Percentiles rank a stretch among this genome's conserved stretches.
phyloP scores from a whole-genome alignment of 2,329 filamentous ascomycete species.

The Malbranchea zuffiana region DNA sequence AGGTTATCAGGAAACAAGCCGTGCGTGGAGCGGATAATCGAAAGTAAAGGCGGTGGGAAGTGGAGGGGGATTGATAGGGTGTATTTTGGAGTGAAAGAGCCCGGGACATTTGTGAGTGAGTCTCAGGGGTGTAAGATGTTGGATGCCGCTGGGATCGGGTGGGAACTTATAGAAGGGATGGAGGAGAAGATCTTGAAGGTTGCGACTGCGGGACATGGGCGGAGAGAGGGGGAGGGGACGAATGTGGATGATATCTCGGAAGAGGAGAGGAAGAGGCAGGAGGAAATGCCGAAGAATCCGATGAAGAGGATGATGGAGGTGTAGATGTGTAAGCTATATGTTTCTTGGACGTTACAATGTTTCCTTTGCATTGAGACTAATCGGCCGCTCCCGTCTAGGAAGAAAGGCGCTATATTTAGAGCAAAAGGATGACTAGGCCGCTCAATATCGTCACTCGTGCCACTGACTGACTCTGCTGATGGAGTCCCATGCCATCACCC shows the following conservation, averaged over 20 bases:
- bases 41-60: constrained; percentile 24
- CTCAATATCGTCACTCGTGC: too few species aligned
- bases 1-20: constrained; percentile 37
- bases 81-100: constrained; percentile 80
- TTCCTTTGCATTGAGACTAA: too few species aligned
- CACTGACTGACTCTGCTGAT: too few species aligned
- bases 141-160: constrained; percentile 59
- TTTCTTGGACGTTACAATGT: too few species aligned
- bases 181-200: constrained; percentile 71
- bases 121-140: constrained; percentile 66
- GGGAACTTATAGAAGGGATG: constrained; percentile 61
- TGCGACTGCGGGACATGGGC: constrained; percentile 67
- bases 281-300: constrained; percentile 31
- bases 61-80: constrained; percentile 56
- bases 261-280: constrained; percentile 30
- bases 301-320: constrained; percentile 40
- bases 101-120: constrained; percentile 74
- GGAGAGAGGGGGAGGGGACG: constrained; percentile 21
- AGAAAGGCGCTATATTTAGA: too few species aligned
- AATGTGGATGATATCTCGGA: constrained; percentile 30
- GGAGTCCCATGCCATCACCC: too few species aligned
- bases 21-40: constrained; percentile 65
- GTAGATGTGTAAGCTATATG: too few species aligned
- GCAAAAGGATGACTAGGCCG: too few species aligned
- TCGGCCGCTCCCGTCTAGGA: too few species aligned